These are phyloP conservation scores for Eucalyptus pauciflora DNA, from an alignment of 345 rosid species.

Conservation along the genomic window DNA sequence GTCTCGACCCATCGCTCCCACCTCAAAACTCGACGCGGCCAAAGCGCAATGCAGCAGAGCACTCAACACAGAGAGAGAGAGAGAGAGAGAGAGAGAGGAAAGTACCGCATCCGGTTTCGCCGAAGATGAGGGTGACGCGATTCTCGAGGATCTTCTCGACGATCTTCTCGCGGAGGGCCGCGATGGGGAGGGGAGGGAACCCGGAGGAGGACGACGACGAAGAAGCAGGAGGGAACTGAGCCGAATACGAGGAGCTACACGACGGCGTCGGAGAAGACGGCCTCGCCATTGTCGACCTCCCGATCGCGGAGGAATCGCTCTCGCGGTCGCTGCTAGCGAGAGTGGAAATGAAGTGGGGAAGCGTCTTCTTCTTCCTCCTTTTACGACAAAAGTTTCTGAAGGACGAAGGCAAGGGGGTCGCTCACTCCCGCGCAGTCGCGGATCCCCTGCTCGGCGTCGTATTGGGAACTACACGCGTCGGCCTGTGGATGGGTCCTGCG, in stretches of 20 bases:
- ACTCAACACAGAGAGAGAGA: background rate
- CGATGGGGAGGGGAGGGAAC: slow-evolving; percentile 62
- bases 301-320: background rate
- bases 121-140: slow-evolving; percentile 95
- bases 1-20: background rate
- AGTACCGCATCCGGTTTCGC: slow-evolving; percentile 86
- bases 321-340: background rate
- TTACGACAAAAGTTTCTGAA: background rate
- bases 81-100: background rate
- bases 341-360: background rate
- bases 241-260: slow-evolving; percentile 22
- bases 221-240: slow-evolving; percentile 12
- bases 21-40: background rate
- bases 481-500: background rate
- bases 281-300: slow-evolving; percentile 19
- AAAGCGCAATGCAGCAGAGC: background rate
- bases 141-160: slow-evolving; percentile 72
- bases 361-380: background rate
- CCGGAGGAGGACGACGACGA: background rate
- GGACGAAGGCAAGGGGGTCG: background rate
- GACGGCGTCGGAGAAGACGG: slow-evolving; percentile 35
- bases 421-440: background rate
- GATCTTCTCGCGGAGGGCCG: slow-evolving; percentile 53
- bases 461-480: background rate
- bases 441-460: background rate